Base-by-base conservation (phyloP, 2,329 filamentous ascomycete species). In the Claviceps humidiphila region DNA sequence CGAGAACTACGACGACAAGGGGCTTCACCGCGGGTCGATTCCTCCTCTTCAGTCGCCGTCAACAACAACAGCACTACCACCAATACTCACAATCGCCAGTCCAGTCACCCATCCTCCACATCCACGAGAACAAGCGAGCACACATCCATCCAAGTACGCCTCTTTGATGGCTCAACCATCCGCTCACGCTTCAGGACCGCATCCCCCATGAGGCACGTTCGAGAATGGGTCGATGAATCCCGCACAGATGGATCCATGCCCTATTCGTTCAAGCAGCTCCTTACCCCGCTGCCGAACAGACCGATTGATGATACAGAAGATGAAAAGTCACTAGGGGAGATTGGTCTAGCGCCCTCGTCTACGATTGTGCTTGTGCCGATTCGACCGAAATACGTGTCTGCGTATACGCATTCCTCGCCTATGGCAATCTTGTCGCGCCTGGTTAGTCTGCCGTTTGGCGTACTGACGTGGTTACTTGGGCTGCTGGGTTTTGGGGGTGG, bases 161-260 rank as follows among this genome's bases (percentile, higher is more conserved):
- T 95, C 0, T 86, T 94, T 53, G 89, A 96, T 62, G 91, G 91
- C 9, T 84, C 82, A 11, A 89, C 82, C 1, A 78, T 96, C 17
- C 81, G 89, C 42, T 77, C 75, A 3, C 81, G 78, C 17, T 95
- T 96, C 65, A 71, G 80, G 11, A 79, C 81, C 22, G 70, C 71
- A 2, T 73, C 78, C 6, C 85, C 77, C 0, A 74, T 96, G 3
- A 71, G 66, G 6, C 78, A 87, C 44, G 82, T 97, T 1, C 78
- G 91, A 7, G 68, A 73, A 6, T 96, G 89, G 87, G 77, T 97
- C 7, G 86, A 91, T 51, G 71, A 76, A 53, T 73, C 78, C 39
- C 73, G 80, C 56, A 71, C 66, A 11, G 77, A 79, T 44, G 77
- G 75, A 20, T 71, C 75, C 34, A 65, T 74, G 13, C 87, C 89